Evolutionary conservation across 345 rosid genomes (phyloP).

Genomic region (Syzygium jambos): DNA sequence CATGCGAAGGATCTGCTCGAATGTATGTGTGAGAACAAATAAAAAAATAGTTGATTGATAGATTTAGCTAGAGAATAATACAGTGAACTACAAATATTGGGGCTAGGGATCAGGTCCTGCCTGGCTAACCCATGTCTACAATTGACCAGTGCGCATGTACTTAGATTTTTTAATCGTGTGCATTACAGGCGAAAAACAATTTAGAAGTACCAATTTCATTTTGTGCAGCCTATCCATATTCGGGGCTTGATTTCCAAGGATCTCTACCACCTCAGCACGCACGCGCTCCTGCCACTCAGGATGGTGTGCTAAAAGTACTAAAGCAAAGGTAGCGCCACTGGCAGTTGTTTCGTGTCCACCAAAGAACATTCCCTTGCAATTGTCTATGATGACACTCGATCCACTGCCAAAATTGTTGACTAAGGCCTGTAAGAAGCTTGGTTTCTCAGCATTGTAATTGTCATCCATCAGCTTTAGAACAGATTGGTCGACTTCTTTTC

Average conservation of each 20-base stretch:
- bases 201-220: conserved; percentile 11
- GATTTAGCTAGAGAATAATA: not conserved
- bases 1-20: not conserved
- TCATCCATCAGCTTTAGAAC: not conserved
- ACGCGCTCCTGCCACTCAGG: conserved; percentile 17
- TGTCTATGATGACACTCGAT: conserved; percentile 13
- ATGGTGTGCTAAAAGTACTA: conserved; percentile 21
- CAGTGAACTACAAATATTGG: not conserved
- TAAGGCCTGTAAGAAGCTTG: not conserved
- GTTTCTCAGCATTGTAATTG: not conserved
- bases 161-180: not conserved
- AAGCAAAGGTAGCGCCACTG: conserved; percentile 7
- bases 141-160: not conserved
- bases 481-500: conserved; percentile 10
- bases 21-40: not conserved
- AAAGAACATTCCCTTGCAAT: conserved; percentile 25
- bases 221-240: conserved; percentile 11
- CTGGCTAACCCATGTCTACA: not conserved
- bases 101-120: not conserved
- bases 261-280: conserved; percentile 6
- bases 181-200: not conserved
- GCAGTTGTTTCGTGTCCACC: conserved; percentile 22
- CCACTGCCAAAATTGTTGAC: not conserved
- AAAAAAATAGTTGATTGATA: not conserved
- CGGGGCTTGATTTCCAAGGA: conserved; percentile 9